These are phyloP conservation scores for Ophiostoma quercus DNA, from an alignment of 2,329 filamentous ascomycete genomes.

Conservation along the genomic window DNA sequence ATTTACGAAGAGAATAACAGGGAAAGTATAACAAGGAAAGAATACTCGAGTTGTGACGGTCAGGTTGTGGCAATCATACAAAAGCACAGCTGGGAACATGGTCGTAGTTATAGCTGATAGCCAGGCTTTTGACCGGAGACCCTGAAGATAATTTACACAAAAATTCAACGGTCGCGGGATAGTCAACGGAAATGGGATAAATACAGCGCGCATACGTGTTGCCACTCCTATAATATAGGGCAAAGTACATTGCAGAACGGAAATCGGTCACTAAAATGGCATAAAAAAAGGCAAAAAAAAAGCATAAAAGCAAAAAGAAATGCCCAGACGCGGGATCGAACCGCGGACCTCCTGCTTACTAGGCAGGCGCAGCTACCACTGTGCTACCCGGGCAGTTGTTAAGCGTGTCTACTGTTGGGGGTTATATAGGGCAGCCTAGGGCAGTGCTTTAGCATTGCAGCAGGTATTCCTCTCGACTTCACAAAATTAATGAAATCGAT, in stretches of 20 bases:
- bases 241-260: background rate
- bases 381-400: conserved; percentile 27
- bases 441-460: background rate
- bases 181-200: too few species aligned
- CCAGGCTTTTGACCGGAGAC: too few species aligned
- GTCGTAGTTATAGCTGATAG: too few species aligned
- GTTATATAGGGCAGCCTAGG: background rate
- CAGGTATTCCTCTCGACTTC: too few species aligned
- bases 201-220: too few species aligned
- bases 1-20: too few species aligned
- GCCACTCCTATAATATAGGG: background rate
- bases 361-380: conserved; percentile 27
- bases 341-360: conserved; percentile 28
- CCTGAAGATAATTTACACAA: too few species aligned
- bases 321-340: conserved; percentile 28
- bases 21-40: background rate
- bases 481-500: too few species aligned
- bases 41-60: background rate
- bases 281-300: background rate
- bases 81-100: too few species aligned
- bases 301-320: background rate
- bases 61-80: too few species aligned
- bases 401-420: background rate
- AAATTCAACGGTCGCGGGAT: too few species aligned
- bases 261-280: background rate